Evolutionary conservation across 2,329 filamentous ascomycete genomes (phyloP).

Genomic region (Colletotrichum cordylinicola): DNA sequence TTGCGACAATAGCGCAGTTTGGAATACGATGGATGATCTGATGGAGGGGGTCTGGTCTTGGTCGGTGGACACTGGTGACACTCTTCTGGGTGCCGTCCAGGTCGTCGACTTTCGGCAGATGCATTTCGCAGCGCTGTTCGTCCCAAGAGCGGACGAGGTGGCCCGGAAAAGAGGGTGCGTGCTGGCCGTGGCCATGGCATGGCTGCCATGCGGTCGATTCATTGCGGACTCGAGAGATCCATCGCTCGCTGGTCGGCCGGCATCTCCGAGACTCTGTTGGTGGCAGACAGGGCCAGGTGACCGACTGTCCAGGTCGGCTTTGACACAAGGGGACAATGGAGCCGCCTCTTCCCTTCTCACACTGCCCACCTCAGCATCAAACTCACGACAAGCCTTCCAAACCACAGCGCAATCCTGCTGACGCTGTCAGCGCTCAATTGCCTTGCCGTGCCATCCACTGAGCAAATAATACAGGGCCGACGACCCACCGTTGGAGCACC

Average conservation of each 20-base stretch:
- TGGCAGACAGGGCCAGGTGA: background rate
- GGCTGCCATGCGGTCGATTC: background rate
- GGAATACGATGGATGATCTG: background rate
- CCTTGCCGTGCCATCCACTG: background rate
- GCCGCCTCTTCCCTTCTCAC: background rate
- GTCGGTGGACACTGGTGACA: background rate
- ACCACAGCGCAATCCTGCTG: background rate
- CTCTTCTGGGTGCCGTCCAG: background rate
- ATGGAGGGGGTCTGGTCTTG: background rate
- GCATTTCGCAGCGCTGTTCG: background rate
- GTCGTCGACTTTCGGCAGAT: constrained; percentile 16
- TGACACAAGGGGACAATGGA: background rate
- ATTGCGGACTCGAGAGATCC: background rate
- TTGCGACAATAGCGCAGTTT: background rate
- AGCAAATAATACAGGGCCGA: background rate
- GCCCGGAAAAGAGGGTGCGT: background rate
- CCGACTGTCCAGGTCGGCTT: background rate
- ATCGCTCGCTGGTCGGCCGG: background rate
- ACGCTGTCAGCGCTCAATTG: background rate
- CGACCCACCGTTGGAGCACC: background rate
- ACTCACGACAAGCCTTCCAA: background rate
- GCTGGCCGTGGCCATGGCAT: background rate
- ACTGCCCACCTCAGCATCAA: background rate
- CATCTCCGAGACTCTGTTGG: background rate
- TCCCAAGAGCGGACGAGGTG: background rate